Percentiles rank a stretch among this genome's conserved stretches.
Evolutionary conservation across 2,329 filamentous ascomycete species (phyloP).

Genomic region (Colletotrichum sp.): DNA sequence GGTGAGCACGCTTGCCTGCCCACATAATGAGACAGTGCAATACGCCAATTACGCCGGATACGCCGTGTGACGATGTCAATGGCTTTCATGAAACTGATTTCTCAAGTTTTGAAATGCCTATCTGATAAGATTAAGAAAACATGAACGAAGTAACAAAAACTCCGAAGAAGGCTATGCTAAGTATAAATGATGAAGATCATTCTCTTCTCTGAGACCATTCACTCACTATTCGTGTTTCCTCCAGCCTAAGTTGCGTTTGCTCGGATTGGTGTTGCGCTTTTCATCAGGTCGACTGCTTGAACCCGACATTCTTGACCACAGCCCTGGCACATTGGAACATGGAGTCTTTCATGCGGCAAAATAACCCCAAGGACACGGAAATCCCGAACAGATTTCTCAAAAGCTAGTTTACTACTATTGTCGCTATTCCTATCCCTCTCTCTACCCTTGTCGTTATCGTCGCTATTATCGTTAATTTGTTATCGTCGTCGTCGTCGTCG

Average conservation of each 20-base stretch:
- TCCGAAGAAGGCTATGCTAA: neutral
- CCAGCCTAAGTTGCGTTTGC: neutral
- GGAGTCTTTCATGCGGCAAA: neutral
- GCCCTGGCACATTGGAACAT: neutral
- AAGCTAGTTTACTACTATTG: neutral
- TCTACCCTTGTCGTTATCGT: too few species aligned
- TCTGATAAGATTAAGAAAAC: neutral
- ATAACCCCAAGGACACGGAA: neutral
- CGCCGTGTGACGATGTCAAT: neutral
- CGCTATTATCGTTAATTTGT: too few species aligned
- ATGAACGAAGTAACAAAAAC: neutral
- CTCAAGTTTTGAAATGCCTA: neutral
- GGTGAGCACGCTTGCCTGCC: neutral
- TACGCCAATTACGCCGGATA: neutral
- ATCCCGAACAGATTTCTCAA: neutral
- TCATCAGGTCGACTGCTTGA: neutral
- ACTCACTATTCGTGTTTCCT: neutral
- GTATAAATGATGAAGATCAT: neutral
- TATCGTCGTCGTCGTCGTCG: too few species aligned
- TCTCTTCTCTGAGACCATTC: neutral
- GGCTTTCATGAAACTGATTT: neutral
- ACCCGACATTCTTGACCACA: neutral
- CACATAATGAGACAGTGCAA: neutral
- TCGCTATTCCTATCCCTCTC: too few species aligned
- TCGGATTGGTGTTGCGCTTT: neutral